phyloP scores from a whole-genome alignment of 2,329 filamentous ascomycete genomes.

The Pseudocercospora fuligena region DNA sequence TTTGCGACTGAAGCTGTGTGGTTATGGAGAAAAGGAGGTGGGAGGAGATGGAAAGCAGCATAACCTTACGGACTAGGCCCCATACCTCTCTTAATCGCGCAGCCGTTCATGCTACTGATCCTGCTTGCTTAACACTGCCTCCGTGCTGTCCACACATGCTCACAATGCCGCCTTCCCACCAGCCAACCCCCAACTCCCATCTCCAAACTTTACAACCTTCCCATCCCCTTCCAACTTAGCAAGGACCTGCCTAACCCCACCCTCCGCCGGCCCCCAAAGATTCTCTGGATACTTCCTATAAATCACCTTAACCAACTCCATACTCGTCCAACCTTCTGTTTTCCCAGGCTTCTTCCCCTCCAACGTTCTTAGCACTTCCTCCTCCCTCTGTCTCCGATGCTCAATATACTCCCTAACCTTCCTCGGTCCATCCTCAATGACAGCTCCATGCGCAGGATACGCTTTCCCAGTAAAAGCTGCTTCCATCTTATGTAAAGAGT shows the following conservation, averaged over 20 bases:
- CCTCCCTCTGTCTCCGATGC: conserved; percentile 79
- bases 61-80: conserved; percentile 23
- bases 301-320: conserved; percentile 86
- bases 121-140: neutral
- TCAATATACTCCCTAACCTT: conserved; percentile 82
- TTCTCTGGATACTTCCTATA: conserved; percentile 79
- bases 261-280: conserved; percentile 75
- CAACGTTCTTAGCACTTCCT: conserved; percentile 73
- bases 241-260: conserved; percentile 78
- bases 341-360: conserved; percentile 31
- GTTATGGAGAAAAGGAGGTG: conserved; percentile 77
- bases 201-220: conserved; percentile 56
- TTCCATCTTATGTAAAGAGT: conserved; percentile 71
- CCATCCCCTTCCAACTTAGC: conserved; percentile 78
- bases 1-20: conserved; percentile 90
- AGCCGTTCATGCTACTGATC: neutral
- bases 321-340: conserved; percentile 64
- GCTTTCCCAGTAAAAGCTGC: conserved; percentile 68
- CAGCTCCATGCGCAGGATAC: conserved; percentile 86
- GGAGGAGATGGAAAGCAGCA: conserved; percentile 61
- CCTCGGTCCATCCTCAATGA: conserved; percentile 71
- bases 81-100: neutral
- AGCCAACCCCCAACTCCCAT: conserved; percentile 40
- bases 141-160: neutral
- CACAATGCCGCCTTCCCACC: conserved; percentile 30